Conservation (phyloP, 1,139 yeast species). For the Debaryomycetaceae sp. region DNA sequence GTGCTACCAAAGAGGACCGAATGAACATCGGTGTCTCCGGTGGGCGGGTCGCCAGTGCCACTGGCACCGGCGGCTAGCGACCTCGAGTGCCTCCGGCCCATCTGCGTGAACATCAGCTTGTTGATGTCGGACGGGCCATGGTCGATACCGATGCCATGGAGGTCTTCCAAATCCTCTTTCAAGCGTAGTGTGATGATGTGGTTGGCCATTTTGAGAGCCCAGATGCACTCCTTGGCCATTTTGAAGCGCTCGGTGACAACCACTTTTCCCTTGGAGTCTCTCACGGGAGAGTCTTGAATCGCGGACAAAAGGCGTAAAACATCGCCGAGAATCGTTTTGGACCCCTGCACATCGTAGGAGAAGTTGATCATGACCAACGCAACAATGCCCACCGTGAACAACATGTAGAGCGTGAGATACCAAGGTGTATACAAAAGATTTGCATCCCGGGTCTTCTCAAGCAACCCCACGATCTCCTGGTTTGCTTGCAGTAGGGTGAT, state of each 20-base stretch:
- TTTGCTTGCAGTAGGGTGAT: constrained; percentile 33
- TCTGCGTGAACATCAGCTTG: constrained; percentile 43
- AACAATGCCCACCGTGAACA: constrained; percentile 47
- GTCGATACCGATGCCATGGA: constrained; percentile 47
- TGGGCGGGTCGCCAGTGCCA: neutral
- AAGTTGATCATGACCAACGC: constrained; percentile 47
- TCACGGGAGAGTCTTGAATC: constrained; percentile 29
- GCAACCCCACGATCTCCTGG: constrained; percentile 30
- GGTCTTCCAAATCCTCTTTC: constrained; percentile 33
- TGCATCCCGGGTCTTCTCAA: constrained; percentile 32
- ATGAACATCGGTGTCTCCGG: neutral
- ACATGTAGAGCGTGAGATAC: constrained; percentile 47
- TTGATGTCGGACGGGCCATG: constrained; percentile 58
- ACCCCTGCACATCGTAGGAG: constrained; percentile 24
- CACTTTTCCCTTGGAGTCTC: constrained; percentile 29
- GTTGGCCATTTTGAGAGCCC: constrained; percentile 60
- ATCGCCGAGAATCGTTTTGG: constrained; percentile 23
- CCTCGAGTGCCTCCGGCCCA: constrained; percentile 28
- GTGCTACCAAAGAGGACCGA: too few species aligned
- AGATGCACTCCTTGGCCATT: constrained; percentile 61
- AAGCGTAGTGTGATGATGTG: constrained; percentile 48
- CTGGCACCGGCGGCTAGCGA: neutral
- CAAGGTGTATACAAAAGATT: constrained; percentile 47
- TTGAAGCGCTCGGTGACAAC: constrained; percentile 42
- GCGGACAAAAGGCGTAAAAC: constrained; percentile 24